Evolutionary conservation across 495 filamentous ascomycete species (phyloP).

Genomic region (Extremus antarcticus): DNA sequence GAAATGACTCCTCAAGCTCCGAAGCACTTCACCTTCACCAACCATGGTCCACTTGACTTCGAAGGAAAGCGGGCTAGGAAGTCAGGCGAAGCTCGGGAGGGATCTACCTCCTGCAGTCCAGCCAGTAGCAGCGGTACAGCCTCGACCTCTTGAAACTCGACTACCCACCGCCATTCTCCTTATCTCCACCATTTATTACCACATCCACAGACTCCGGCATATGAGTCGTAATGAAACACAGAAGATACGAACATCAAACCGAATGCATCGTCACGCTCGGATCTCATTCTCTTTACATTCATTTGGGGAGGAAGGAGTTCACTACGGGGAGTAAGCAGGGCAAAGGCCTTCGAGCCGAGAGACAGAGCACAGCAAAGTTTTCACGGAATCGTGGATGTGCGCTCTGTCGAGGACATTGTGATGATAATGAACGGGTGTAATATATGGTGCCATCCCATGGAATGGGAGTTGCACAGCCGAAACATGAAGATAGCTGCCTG

Average conservation of each 20-base stretch:
- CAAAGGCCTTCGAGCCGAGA: neutral
- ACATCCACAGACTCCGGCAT: neutral
- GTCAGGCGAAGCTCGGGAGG: neutral
- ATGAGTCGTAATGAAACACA: neutral
- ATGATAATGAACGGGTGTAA: neutral
- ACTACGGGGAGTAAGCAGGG: neutral
- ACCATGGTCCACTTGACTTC: constrained; percentile 14
- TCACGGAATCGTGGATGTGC: too few relatives aligned
- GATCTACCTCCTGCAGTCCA: neutral
- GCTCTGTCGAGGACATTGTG: neutral
- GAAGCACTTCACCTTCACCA: constrained; percentile 21
- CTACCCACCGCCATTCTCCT: neutral
- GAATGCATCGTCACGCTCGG: neutral
- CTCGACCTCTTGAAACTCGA: neutral
- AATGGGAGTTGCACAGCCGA: neutral
- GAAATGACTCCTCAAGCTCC: constrained; percentile 5
- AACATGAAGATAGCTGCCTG: neutral
- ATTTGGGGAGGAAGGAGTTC: too few relatives aligned
- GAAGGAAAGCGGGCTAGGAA: constrained; percentile 4
- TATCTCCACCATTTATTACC: neutral
- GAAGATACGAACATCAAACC: neutral
- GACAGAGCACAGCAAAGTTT: neutral
- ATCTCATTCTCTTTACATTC: too few relatives aligned
- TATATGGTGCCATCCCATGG: neutral
- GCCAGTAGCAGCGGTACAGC: constrained; percentile 1